A percentile compares a stretch with the other conserved stretches of the same genome.
phyloP scores from a whole-genome alignment of 495 filamentous ascomycete genomes.

The Clohesyomyces aquaticus region DNA sequence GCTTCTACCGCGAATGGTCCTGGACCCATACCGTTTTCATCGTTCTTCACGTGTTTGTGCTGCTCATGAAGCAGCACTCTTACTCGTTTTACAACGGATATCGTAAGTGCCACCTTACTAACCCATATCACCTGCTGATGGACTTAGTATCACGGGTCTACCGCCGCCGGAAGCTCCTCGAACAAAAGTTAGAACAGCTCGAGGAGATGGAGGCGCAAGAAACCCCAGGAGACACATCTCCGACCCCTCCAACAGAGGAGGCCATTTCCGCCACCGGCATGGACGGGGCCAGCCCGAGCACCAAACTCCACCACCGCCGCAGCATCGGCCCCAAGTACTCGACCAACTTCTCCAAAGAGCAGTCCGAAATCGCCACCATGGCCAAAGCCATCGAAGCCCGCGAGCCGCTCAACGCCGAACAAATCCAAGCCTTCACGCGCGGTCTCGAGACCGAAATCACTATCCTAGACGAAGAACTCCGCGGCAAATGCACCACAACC shows the following conservation, averaged over 20 bases:
- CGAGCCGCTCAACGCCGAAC: slow-evolving; percentile 60
- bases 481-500: slow-evolving; percentile 54
- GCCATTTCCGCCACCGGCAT: slow-evolving; percentile 36
- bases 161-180: slow-evolving; percentile 52
- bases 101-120: slow-evolving; percentile 41
- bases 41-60: slow-evolving; percentile 68
- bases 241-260: slow-evolving; percentile 34
- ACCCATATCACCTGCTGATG: slow-evolving; percentile 2
- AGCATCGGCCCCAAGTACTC: slow-evolving; percentile 45
- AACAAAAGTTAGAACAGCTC: slow-evolving; percentile 52
- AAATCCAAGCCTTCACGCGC: slow-evolving; percentile 61
- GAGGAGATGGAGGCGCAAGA: slow-evolving; percentile 43
- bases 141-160: slow-evolving; percentile 60
- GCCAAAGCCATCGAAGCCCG: slow-evolving; percentile 59
- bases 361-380: slow-evolving; percentile 58
- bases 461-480: slow-evolving; percentile 64
- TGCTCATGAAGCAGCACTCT: slow-evolving; percentile 81
- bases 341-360: slow-evolving; percentile 44
- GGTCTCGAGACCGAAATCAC: slow-evolving; percentile 66
- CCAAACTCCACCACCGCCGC: slow-evolving; percentile 51
- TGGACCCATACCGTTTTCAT: slow-evolving; percentile 77
- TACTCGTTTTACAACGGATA: slow-evolving; percentile 78
- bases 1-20: slow-evolving; percentile 69
- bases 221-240: slow-evolving; percentile 44
- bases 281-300: slow-evolving; percentile 47